These are phyloP conservation scores for Daldinia sp. DNA, from an alignment of 2,329 filamentous ascomycete genomes.

Conservation along the genomic window DNA sequence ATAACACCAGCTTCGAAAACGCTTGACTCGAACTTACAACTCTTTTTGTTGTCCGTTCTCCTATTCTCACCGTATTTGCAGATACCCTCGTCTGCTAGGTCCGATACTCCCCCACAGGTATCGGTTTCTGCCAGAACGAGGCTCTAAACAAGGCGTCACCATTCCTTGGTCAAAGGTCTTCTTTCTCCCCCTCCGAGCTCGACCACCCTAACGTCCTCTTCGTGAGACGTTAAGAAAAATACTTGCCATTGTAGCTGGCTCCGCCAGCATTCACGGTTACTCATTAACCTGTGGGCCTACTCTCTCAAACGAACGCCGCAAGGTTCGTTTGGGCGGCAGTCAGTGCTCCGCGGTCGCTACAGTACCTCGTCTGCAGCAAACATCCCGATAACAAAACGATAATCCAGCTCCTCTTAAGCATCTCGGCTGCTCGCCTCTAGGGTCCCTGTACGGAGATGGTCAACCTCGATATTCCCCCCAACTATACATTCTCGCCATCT, in stretches of 20 bases:
- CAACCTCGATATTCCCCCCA: constrained; percentile 78
- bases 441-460: constrained; percentile 73
- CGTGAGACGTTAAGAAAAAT: constrained; percentile 66
- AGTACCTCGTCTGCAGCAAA: constrained; percentile 39
- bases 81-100: constrained; percentile 79
- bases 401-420: constrained; percentile 28
- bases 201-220: constrained; percentile 89
- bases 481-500: constrained; percentile 84
- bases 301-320: constrained; percentile 94
- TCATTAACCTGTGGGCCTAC: constrained; percentile 88
- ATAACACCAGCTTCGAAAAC: constrained; percentile 61
- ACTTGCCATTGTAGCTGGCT: constrained; percentile 76
- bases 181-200: constrained; percentile 81
- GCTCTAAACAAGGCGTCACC: constrained; percentile 70
- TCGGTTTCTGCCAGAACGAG: constrained; percentile 80
- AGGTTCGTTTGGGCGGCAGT: constrained; percentile 97
- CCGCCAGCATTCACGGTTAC: constrained; percentile 76
- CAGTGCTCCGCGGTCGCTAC: constrained; percentile 86
- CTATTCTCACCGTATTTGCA: constrained; percentile 50
- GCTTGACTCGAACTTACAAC: constrained; percentile 32
- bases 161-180: constrained; percentile 88
- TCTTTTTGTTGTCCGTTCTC: constrained; percentile 19
- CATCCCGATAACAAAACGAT: constrained; percentile 37
- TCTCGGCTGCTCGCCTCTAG: constrained; percentile 39
- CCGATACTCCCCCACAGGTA: constrained; percentile 84